Evolutionary conservation across 2,329 filamentous ascomycete species (phyloP).

Genomic region (Tolypocladium amazonense): DNA sequence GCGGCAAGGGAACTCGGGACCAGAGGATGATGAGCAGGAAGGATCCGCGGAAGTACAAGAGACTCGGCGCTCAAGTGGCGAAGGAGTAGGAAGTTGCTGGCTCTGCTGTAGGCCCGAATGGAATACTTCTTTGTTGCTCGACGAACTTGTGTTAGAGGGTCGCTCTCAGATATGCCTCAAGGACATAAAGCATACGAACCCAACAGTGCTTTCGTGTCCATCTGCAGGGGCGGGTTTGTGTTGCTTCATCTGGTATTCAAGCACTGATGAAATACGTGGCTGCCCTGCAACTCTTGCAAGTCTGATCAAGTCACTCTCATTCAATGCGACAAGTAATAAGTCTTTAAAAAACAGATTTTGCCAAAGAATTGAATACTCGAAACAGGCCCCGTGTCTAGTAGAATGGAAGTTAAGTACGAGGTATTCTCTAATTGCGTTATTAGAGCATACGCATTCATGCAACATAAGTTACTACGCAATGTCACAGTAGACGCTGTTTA

Average conservation of each 20-base stretch:
- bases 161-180: background rate
- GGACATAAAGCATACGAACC: background rate
- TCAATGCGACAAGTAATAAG: too few species aligned
- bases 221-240: background rate
- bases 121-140: too few species aligned
- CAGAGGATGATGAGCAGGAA: slow-evolving; percentile 61
- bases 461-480: background rate
- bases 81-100: background rate
- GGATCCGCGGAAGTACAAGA: slow-evolving; percentile 63
- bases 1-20: slow-evolving; percentile 72
- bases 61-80: slow-evolving; percentile 30
- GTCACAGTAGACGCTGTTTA: background rate
- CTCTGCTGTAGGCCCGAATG: too few species aligned
- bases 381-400: too few species aligned
- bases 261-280: too few species aligned
- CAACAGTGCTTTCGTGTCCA: background rate
- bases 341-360: too few species aligned
- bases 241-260: too few species aligned
- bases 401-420: background rate
- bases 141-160: background rate
- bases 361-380: too few species aligned
- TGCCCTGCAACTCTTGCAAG: too few species aligned
- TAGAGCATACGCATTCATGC: background rate
- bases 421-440: background rate
- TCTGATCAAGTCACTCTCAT: too few species aligned